Percentiles rank a stretch among this genome's conserved stretches.
These are phyloP conservation scores for Annulohypoxylon maeteangense DNA, from an alignment of 495 filamentous ascomycete species.

Conservation along the genomic window DNA sequence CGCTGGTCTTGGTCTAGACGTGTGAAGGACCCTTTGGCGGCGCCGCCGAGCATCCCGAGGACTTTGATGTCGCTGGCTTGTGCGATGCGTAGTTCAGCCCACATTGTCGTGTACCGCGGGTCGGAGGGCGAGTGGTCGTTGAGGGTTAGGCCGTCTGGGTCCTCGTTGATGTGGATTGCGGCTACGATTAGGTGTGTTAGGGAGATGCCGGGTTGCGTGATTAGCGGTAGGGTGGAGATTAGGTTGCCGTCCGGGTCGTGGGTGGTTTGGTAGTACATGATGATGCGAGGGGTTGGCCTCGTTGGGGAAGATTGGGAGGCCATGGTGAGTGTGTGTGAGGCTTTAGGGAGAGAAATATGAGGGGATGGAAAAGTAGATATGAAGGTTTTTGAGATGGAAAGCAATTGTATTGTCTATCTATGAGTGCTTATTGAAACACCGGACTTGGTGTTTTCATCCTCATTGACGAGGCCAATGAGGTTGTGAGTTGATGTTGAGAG, in stretches of 20 bases:
- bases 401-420: background rate
- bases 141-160: conserved; percentile 69
- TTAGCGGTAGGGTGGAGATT: conserved; percentile 76
- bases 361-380: background rate
- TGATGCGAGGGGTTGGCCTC: conserved; percentile 42
- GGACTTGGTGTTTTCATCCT: background rate
- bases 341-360: background rate
- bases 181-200: conserved; percentile 82
- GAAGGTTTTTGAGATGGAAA: background rate
- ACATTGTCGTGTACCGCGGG: conserved; percentile 67
- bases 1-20: conserved; percentile 66
- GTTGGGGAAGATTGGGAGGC: conserved; percentile 26
- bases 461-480: conserved; percentile 1
- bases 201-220: conserved; percentile 63
- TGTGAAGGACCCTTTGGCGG: conserved; percentile 73
- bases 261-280: conserved; percentile 75
- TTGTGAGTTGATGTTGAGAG: background rate
- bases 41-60: conserved; percentile 85
- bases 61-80: conserved; percentile 74
- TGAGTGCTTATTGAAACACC: background rate
- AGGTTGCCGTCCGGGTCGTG: conserved; percentile 67
- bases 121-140: conserved; percentile 76
- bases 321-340: conserved; percentile 18
- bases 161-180: conserved; percentile 82
- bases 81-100: conserved; percentile 74